Evolutionary conservation across 306 rosid species (phyloP).

Genomic region (Citrullus colocynthis): DNA sequence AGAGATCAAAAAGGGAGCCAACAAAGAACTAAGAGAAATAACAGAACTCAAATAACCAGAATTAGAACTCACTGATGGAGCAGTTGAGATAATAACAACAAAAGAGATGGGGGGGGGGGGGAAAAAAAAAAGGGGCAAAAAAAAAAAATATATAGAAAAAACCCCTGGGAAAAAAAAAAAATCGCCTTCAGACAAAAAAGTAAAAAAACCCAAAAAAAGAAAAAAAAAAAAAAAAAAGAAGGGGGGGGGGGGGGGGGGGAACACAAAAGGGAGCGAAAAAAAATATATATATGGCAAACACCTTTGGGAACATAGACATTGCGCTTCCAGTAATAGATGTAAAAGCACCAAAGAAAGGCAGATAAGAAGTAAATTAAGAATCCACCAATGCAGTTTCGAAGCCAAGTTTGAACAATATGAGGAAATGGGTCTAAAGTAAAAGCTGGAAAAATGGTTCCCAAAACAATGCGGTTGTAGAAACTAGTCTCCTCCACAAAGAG

Average conservation of each 20-base stretch:
- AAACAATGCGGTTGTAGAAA: constrained; percentile 59
- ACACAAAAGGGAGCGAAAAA: not conserved
- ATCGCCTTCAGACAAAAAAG: too few species aligned
- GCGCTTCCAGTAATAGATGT: constrained; percentile 59
- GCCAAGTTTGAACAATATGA: constrained; percentile 64
- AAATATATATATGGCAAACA: constrained; percentile 13
- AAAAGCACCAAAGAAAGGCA: constrained; percentile 67
- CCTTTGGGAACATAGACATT: constrained; percentile 68
- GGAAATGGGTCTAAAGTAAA: constrained; percentile 46
- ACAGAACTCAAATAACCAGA: not conserved
- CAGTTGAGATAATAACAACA: not conserved
- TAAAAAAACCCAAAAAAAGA: too few species aligned
- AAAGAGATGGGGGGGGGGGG: not conserved
- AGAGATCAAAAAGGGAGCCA: not conserved
- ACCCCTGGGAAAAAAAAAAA: constrained; percentile 91
- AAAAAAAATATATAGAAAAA: not conserved
- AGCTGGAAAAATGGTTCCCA: constrained; percentile 35
- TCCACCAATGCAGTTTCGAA: constrained; percentile 77
- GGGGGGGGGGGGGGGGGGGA: too few species aligned
- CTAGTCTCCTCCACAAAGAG: constrained; percentile 50
- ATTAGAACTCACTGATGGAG: not conserved
- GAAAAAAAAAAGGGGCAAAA: not conserved
- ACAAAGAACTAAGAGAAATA: not conserved
- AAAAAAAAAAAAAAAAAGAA: too few species aligned
- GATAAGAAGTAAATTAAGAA: constrained; percentile 44